Evolutionary conservation across 108 stramenopile species (phyloP), one percentile per base, ranked within the genome.

Genomic region (Chaetoceros muelleri): DNA sequence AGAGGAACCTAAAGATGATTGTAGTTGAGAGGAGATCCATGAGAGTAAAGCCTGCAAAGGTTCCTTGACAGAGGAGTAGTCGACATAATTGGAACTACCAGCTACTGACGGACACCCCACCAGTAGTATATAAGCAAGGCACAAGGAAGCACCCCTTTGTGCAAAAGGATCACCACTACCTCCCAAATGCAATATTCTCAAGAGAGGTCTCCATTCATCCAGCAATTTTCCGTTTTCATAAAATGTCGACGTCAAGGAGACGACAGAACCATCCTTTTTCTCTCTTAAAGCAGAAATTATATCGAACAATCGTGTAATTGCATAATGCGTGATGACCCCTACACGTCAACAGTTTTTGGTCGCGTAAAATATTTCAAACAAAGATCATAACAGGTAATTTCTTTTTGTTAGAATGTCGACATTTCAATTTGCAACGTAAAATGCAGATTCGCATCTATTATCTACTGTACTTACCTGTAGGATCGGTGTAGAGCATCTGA

Each of bases 301-400:
- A 21, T 81, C 75, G 54, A 80, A 66, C 21, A 90, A 50, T 53
- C 82, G 85, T 24, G 88, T 77, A 48, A 90, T 63, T 8, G 88
- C 78, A 62, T 90, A 90, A 48, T 90, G 88, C 2, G 80, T 80
- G 24, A 86, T 84, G 21, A 90, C 82, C 2, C 80, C 75, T 58
- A n/a, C n/a, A n/a, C n/a, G n/a, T n/a, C n/a, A n/a, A n/a, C n/a
- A n/a, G n/a, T n/a, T n/a, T n/a, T n/a, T n/a, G n/a, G n/a, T n/a
- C n/a, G n/a, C n/a, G n/a, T n/a, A n/a, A n/a, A n/a, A n/a, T n/a
- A n/a, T n/a, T n/a, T n/a, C n/a, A n/a, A n/a, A n/a, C n/a, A n/a
- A n/a, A n/a, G n/a, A n/a, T n/a, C n/a, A n/a, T n/a, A n/a, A n/a
- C n/a, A n/a, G n/a, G n/a, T n/a, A n/a, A n/a, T n/a, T n/a, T n/a